phyloP scores from a whole-genome alignment of 352 stramenopile genomes.

The Phytopythium mirpurense region DNA sequence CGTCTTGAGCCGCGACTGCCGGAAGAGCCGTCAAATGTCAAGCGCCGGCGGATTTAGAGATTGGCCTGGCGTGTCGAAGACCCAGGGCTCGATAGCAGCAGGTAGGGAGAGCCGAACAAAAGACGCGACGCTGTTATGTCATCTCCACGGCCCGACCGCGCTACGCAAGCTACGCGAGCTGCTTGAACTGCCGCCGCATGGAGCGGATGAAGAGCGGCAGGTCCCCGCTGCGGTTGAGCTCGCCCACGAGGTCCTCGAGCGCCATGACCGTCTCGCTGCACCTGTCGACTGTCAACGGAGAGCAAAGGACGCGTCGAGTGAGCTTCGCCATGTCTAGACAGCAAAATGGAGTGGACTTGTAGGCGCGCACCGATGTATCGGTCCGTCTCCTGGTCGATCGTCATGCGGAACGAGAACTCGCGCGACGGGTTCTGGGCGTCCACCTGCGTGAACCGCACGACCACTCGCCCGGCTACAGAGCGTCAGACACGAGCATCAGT shows the following conservation, averaged over 20 bases:
- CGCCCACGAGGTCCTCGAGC: conserved; percentile 40
- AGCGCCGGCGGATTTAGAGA: conserved; percentile 41
- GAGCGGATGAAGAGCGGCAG: conserved; percentile 71
- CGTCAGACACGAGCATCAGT: background rate
- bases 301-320: too few species aligned
- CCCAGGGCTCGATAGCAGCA: too few species aligned
- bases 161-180: conserved; percentile 27
- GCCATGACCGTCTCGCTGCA: conserved; percentile 49
- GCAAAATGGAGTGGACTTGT: background rate
- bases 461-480: conserved; percentile 46
- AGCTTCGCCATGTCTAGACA: too few species aligned
- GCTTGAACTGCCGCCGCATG: conserved; percentile 78
- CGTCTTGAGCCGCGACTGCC: background rate
- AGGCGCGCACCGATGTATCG: conserved; percentile 45
- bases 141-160: too few species aligned
- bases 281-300: conserved; percentile 46
- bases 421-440: conserved; percentile 44
- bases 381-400: conserved; percentile 52
- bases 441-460: conserved; percentile 69
- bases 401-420: conserved; percentile 70
- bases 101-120: too few species aligned
- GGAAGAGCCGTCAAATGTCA: conserved; percentile 7
- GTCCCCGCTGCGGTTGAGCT: conserved; percentile 62
- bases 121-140: too few species aligned
- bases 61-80: too few species aligned